These are phyloP conservation scores for Populus simonii DNA, from an alignment of 345 rosid species.

Conservation along the genomic window DNA sequence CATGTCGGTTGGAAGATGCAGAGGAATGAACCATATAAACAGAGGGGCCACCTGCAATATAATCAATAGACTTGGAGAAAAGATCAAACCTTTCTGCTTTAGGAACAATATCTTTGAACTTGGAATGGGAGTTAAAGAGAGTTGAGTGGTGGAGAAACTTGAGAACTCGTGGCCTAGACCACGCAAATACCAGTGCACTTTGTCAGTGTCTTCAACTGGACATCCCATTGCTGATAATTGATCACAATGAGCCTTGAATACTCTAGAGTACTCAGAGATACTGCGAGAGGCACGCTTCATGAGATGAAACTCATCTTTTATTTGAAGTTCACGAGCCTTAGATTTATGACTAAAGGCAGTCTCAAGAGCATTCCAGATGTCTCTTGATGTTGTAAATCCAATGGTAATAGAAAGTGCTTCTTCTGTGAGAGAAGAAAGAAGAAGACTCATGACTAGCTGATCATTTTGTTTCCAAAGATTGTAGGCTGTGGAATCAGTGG, in stretches of 20 bases:
- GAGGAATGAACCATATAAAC: too few species aligned
- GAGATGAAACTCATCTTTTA: background rate
- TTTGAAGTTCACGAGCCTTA: background rate
- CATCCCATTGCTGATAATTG: background rate
- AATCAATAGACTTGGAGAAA: background rate
- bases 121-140: background rate
- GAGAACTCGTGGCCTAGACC: background rate
- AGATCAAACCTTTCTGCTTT: constrained; percentile 1
- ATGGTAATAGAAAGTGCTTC: background rate
- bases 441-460: background rate
- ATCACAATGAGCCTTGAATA: background rate
- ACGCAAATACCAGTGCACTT: background rate
- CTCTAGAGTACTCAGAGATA: background rate
- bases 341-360: background rate
- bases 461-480: background rate
- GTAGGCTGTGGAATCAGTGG: background rate
- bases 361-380: background rate
- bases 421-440: background rate
- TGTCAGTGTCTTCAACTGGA: background rate
- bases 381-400: background rate
- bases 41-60: background rate
- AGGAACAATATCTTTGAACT: background rate
- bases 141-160: background rate
- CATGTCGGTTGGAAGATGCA: background rate
- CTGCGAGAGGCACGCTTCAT: background rate